A percentile compares a stretch with the other conserved stretches of the same genome.
Conservation (phyloP, 306 rosid species). For the Acacia crassicarpa region DNA sequence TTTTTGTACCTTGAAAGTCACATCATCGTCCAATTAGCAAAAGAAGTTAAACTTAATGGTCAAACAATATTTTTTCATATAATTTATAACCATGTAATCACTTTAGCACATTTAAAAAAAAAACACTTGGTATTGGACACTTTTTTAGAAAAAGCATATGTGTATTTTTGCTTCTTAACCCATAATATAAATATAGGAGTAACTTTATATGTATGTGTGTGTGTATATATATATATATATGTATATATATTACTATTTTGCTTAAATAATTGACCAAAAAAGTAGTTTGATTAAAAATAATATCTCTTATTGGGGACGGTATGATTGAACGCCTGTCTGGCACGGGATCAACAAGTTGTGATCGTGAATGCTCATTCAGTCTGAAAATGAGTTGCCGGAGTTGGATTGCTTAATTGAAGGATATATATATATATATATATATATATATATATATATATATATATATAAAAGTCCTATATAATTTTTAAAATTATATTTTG, state of each 20-base stretch:
- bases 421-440: not conserved
- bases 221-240: not conserved
- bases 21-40: too few species aligned
- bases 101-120: too few species aligned
- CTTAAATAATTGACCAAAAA: not conserved
- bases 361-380: not conserved
- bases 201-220: not conserved
- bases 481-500: not conserved
- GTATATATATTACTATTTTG: not conserved
- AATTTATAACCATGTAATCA: too few species aligned
- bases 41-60: too few species aligned
- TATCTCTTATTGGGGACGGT: not conserved
- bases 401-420: not conserved
- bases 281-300: not conserved
- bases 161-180: too few species aligned
- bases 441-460: not conserved
- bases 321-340: not conserved
- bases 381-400: not conserved
- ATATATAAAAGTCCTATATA: not conserved
- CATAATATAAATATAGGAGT: not conserved
- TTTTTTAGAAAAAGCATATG: too few species aligned
- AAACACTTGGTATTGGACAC: too few species aligned
- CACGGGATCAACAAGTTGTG: not conserved
- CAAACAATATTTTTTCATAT: too few species aligned
- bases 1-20: too few species aligned